Percentiles rank a stretch among this genome's conserved stretches.
Evolutionary conservation across 1,284 basidiomycete genomes (phyloP).

Genomic region (Cystobasidium slooffiae): DNA sequence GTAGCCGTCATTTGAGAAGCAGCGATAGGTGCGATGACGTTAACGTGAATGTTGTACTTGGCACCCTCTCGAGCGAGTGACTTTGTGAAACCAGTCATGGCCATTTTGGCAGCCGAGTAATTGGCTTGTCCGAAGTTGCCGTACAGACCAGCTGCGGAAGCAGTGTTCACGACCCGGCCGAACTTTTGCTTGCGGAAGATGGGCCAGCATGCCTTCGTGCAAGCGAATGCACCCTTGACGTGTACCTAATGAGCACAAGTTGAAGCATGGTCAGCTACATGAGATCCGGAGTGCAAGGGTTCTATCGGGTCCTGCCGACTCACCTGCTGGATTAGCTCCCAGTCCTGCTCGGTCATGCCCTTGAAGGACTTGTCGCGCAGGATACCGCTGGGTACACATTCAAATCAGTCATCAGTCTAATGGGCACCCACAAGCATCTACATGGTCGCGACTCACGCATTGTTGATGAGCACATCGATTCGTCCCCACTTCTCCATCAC

Average conservation of each 20-base stretch:
- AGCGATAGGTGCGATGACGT: slow-evolving; percentile 85
- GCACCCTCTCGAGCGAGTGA: slow-evolving; percentile 71
- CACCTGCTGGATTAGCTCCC: slow-evolving; percentile 54
- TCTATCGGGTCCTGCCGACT: not conserved
- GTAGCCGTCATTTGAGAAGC: slow-evolving; percentile 57
- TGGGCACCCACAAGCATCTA: not conserved
- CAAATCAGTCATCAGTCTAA: too few relatives aligned
- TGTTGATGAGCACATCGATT: slow-evolving; percentile 81
- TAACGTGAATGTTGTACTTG: slow-evolving; percentile 89
- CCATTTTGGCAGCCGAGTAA: slow-evolving; percentile 71
- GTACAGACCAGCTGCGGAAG: slow-evolving; percentile 83
- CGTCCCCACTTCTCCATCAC: slow-evolving; percentile 85
- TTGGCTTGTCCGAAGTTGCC: slow-evolving; percentile 98
- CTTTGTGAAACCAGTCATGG: slow-evolving; percentile 84
- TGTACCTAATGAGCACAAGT: slow-evolving; percentile 69
- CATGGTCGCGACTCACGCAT: slow-evolving; percentile 63
- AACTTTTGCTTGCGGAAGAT: slow-evolving; percentile 80
- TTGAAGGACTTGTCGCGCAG: slow-evolving; percentile 66
- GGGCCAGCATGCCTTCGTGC: slow-evolving; percentile 95
- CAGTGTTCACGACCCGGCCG: slow-evolving; percentile 88
- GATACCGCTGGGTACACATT: slow-evolving; percentile 65
- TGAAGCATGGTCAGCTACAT: not conserved
- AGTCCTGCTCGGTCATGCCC: slow-evolving; percentile 59
- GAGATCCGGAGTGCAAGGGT: too few relatives aligned
- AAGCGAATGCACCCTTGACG: slow-evolving; percentile 92